A percentile compares a stretch with the other conserved stretches of the same genome.
phyloP scores from a whole-genome alignment of 108 stramenopile species.

The Stephanodiscus minutulus region DNA sequence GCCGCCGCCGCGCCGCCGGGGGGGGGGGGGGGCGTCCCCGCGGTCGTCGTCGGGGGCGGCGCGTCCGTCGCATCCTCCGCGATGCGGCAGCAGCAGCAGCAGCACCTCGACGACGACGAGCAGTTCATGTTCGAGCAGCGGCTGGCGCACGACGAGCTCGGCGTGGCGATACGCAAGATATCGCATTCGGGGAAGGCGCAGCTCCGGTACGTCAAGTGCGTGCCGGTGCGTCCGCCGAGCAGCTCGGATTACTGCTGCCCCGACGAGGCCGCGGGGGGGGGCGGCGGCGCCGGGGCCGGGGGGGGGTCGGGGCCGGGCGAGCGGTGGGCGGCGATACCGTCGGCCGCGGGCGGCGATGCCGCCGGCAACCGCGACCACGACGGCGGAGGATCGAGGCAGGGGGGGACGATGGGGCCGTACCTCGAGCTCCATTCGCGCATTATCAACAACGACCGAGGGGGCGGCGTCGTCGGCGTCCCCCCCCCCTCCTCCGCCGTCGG shows the following conservation, averaged over 20 bases:
- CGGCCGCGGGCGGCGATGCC: background rate
- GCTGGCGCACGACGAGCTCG: slow-evolving; percentile 70
- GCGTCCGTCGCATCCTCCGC: background rate
- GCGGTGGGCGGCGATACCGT: no score
- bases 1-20: background rate
- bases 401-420: background rate
- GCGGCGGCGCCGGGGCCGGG: no score
- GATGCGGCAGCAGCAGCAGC: background rate
- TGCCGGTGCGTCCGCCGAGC: slow-evolving; percentile 42
- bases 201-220: slow-evolving; percentile 80
- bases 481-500: background rate
- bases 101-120: slow-evolving; percentile 58
- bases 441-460: no score
- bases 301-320: no score
- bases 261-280: no score
- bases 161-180: slow-evolving; percentile 86
- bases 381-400: background rate
- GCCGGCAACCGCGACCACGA: no score
- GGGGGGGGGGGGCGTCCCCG: no score
- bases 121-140: slow-evolving; percentile 87
- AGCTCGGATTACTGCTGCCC: slow-evolving; percentile 38
- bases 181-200: slow-evolving; percentile 84
- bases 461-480: no score
- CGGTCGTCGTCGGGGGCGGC: background rate
- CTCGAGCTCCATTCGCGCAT: background rate